Percentiles rank a stretch among this genome's conserved stretches.
phyloP scores from a whole-genome alignment of 1,139 yeast species.

The Saccharomycopsis phalli region DNA sequence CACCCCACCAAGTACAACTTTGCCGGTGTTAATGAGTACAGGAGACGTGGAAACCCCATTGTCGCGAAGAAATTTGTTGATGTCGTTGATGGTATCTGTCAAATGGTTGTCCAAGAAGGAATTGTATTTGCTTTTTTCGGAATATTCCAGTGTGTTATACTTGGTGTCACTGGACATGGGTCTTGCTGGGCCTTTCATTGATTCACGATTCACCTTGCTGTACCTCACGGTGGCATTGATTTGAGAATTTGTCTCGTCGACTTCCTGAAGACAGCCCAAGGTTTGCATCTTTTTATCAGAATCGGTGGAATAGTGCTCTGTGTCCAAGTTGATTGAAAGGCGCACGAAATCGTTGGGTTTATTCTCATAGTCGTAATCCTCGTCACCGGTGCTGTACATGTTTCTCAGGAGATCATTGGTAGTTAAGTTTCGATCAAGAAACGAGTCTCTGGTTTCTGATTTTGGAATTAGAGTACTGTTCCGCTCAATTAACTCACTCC shows the following conservation, averaged over 20 bases:
- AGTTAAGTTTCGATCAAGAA: constrained; percentile 6
- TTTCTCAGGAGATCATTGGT: neutral
- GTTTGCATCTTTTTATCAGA: constrained; percentile 5
- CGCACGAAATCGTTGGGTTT: constrained; percentile 16
- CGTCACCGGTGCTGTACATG: constrained; percentile 7
- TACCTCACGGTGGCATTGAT: constrained; percentile 6
- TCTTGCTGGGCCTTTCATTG: neutral
- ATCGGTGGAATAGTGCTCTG: constrained; percentile 10
- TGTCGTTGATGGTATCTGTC: constrained; percentile 20
- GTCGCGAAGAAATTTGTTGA: constrained; percentile 16
- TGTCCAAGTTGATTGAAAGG: constrained; percentile 16
- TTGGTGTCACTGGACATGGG: neutral
- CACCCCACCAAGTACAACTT: constrained; percentile 17
- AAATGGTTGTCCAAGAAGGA: constrained; percentile 9
- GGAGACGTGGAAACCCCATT: constrained; percentile 19
- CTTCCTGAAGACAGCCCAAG: constrained; percentile 13
- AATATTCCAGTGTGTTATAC: neutral
- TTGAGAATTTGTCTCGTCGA: constrained; percentile 11
- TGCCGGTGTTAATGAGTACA: constrained; percentile 16
- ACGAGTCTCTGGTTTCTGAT: constrained; percentile 9
- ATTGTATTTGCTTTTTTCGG: neutral
- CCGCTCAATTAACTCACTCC: neutral
- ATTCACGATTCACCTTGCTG: constrained; percentile 3
- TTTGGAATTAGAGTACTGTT: neutral
- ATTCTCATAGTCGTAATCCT: constrained; percentile 15